Evolutionary conservation across 1,284 basidiomycete genomes (phyloP), one percentile per base, ranked within the genome.

Genomic region (Crucibulum cyathiforme): DNA sequence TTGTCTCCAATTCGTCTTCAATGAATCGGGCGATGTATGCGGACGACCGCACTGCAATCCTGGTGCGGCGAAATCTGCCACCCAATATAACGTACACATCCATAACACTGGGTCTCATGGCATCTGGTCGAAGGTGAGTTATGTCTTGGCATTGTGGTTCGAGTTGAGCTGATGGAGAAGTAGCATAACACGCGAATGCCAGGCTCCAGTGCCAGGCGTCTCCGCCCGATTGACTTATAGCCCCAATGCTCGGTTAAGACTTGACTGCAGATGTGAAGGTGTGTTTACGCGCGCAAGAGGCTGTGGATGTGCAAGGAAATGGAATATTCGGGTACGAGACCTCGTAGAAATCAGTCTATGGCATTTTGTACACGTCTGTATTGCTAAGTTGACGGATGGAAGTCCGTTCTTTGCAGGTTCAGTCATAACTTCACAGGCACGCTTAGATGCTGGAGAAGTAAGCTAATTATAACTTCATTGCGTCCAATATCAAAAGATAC

Each of bases 21-120:
- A 12, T 57, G 13, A n/a, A 57, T 57, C 49, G 31, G 5, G 31
- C 5, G 31, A 31, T 31, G 7, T 97, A 89, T 69, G 90, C 96
- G 2, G 31, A 57, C 19, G 55, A 57, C 37, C 55, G 53, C 17
- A 57, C 55, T 17, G 55, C 55, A 13, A 49, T 57, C 36, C 7
- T 57, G 19, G 55, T 57, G 12, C 55, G 49, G 13, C 7, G 12
- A 17, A 51, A 15, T 6, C 15, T 52, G 13, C 55, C 55, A 36
- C 15, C 55, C 15, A 49, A 57, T 52, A 36, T 57, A 13, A 53
- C 49, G 36, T 57, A 8, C 38, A 38, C 49, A 15, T 15, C 50
- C 35, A 12, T 8, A 34, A 57, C 8, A 15, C 36, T 53, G 17
- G 55, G 55, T 15, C 15, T 53, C 15, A 53, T 36, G 36, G 17